These are phyloP conservation scores for Lactarius pseudohatsudake DNA, from an alignment of 768 basidiomycete species.

Conservation along the genomic window DNA sequence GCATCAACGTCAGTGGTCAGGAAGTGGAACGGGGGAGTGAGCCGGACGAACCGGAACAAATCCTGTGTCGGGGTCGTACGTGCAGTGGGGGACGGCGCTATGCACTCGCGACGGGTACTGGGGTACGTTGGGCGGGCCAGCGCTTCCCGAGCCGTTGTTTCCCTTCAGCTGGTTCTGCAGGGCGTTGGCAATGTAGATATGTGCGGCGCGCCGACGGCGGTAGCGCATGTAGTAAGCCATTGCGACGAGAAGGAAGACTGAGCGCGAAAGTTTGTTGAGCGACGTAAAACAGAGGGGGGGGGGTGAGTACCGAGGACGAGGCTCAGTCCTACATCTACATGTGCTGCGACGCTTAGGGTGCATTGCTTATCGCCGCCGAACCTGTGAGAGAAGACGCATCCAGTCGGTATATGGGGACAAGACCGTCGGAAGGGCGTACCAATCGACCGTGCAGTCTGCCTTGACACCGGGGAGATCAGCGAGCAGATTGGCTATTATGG, in stretches of 20 bases:
- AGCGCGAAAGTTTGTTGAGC: not conserved
- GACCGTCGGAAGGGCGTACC: not conserved
- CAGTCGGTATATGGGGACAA: not conserved
- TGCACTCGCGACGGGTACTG: conserved; percentile 16
- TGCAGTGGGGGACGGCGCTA: not conserved
- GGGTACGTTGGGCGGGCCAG: not conserved
- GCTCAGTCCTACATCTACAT: not conserved
- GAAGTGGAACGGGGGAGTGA: not conserved
- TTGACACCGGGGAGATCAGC: not conserved
- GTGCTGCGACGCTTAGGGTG: conserved; percentile 1
- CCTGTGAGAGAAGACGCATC: not conserved
- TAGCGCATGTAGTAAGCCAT: not conserved
- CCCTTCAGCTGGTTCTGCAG: not conserved
- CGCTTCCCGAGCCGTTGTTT: not conserved
- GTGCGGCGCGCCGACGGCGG: conserved; percentile 9
- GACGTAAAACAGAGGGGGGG: too few species aligned
- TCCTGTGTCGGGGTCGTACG: conserved; percentile 8
- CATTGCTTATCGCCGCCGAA: not conserved
- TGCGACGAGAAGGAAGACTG: conserved; percentile 7
- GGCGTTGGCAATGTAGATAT: not conserved
- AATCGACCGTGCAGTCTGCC: conserved; percentile 7
- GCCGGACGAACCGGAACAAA: conserved; percentile 2
- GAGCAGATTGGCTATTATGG: not conserved
- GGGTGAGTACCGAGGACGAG: not conserved
- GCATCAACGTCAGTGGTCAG: not conserved